phyloP scores from a whole-genome alignment of 2,329 filamentous ascomycete genomes.

The Bipolaris sorokiniana region DNA sequence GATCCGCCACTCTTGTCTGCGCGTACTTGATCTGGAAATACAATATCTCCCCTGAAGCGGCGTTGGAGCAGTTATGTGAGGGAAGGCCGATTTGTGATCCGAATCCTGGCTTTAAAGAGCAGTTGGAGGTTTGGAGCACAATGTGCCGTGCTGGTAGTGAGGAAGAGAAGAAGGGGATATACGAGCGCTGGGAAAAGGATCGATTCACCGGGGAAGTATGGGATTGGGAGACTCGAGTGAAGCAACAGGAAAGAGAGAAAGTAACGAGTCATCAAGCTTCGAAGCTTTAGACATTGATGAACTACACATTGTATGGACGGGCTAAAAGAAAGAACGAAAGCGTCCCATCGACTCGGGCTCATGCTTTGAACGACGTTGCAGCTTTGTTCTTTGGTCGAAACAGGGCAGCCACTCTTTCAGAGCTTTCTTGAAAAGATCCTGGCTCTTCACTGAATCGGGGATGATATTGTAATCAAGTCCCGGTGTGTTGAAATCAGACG shows the following conservation, averaged over 20 bases:
- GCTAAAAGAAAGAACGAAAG: background rate
- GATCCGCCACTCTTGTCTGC: conserved; percentile 41
- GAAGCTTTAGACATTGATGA: background rate
- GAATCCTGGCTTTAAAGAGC: conserved; percentile 45
- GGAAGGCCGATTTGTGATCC: conserved; percentile 45
- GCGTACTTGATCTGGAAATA: conserved; percentile 45
- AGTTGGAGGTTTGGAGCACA: conserved; percentile 35
- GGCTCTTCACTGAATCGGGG: conserved; percentile 41
- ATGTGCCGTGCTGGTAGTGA: conserved; percentile 33
- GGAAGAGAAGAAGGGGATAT: conserved; percentile 32
- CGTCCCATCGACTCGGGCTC: background rate
- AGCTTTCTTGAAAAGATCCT: conserved; percentile 50
- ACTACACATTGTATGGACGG: background rate
- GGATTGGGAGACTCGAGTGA: conserved; percentile 43
- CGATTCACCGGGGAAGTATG: conserved; percentile 46
- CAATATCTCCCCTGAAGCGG: conserved; percentile 21
- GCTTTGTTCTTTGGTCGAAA: conserved; percentile 35
- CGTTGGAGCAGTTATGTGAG: conserved; percentile 39
- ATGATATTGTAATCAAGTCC: conserved; percentile 45
- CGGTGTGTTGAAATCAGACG: conserved; percentile 2
- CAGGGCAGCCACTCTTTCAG: conserved; percentile 57
- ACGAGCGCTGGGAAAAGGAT: conserved; percentile 42
- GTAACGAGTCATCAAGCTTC: background rate
- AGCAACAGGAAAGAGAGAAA: background rate
- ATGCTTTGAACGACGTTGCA: conserved; percentile 12